Evolutionary conservation across 2,329 filamentous ascomycete genomes (phyloP).

Genomic region (Canariomyces notabilis): DNA sequence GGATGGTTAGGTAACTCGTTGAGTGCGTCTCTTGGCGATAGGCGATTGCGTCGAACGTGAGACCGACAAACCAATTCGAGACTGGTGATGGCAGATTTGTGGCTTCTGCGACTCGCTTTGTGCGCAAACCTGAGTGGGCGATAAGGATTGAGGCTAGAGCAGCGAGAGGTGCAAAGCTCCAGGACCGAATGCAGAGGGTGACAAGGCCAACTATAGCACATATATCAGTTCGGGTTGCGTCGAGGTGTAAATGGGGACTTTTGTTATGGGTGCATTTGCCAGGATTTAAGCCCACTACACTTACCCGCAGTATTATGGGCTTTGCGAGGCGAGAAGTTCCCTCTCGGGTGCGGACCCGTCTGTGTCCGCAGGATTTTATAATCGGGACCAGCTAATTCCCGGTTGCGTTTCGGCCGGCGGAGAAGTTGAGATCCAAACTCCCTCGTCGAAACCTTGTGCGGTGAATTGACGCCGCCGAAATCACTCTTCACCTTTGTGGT

Average conservation of each 20-base stretch:
- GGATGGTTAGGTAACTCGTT: not conserved
- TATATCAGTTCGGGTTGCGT: not conserved
- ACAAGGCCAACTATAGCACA: slow-evolving; percentile 9
- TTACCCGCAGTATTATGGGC: not conserved
- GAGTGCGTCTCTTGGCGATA: not conserved
- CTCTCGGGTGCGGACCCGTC: no score
- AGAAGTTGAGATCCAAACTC: not conserved
- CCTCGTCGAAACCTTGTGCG: not conserved
- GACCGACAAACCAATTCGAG: not conserved
- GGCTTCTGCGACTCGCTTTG: not conserved
- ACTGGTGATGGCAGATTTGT: not conserved
- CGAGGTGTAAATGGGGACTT: slow-evolving; percentile 1
- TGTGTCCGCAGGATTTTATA: not conserved
- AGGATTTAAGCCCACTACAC: slow-evolving; percentile 10
- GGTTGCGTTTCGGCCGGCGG: not conserved
- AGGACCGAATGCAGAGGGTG: slow-evolving; percentile 7
- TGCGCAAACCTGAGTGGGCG: not conserved
- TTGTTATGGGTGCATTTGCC: slow-evolving; percentile 2
- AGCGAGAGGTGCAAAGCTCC: slow-evolving; percentile 6
- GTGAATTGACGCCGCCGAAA: not conserved
- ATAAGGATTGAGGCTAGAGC: not conserved
- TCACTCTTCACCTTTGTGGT: not conserved
- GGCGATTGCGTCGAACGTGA: not conserved
- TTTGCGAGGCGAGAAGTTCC: no score
- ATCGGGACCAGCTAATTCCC: not conserved